Base-by-base conservation (phyloP, 495 filamentous ascomycete species). In the Neurospora terricola region DNA sequence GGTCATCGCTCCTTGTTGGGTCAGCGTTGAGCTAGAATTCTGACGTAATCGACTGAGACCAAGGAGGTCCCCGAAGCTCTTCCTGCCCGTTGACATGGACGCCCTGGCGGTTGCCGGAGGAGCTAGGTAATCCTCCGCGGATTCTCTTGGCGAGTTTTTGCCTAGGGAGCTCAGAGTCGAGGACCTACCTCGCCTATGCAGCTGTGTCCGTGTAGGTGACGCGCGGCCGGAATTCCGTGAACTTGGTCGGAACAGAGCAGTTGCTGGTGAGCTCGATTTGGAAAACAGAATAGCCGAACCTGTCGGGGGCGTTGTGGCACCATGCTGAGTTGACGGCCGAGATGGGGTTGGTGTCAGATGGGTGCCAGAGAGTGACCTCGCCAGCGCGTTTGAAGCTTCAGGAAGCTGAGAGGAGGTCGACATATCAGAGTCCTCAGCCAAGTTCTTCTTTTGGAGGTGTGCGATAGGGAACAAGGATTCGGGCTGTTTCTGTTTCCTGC, bases 61-160 rank as follows among this genome's bases (percentile, higher is more conserved):
- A 75, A 98, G 91, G 5, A 98, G 86, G 75, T 94, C 94, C 69
- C 94, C 91, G 73, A 99, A 91, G 80, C 96, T 98, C 79, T 92
- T 94, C 54, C 95, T 87, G 2, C 94, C 94, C 23, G 88, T 95
- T 0, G 94, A 97, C 2, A 91, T 92, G 0, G 94, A 97, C 4
- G 91, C 94, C 38, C 93, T 88, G 3, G 86, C 84, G 27, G 86
- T 88, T 34, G 54, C 54, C 5, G 87, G 89, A 74, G 72, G 85
- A 81, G 75, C 87, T 70, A 80, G 88, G 84, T 75, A 92, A 84
- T 87, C 72, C 83, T 90, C 77, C 82, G 86, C 72, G 83, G 89
- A 80, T 78, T 81, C 77, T 89, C 90, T 75, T 4, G 80, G 80
- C 1, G 80, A 79, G 18, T 76, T 74, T 48, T 75, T 77, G 85